Conservation (phyloP, 441 rosid genomes). For the Omphalea diandra region DNA sequence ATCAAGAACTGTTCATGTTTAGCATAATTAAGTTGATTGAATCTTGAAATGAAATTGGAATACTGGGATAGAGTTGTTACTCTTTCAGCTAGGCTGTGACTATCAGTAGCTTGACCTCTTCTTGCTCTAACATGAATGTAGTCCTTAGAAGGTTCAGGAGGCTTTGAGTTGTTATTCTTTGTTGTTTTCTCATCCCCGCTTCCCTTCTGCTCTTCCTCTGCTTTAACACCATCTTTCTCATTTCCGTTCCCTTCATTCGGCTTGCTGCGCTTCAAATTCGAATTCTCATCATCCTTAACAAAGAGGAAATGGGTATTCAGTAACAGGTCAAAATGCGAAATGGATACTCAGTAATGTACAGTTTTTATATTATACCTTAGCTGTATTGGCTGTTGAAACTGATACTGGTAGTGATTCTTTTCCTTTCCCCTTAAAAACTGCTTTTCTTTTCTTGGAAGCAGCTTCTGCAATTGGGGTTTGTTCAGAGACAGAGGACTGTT, state of each 20-base stretch:
- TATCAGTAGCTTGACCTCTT: constrained; percentile 97
- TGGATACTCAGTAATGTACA: too few species aligned
- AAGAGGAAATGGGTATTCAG: too few species aligned
- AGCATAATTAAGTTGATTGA: background rate
- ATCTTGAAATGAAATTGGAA: background rate
- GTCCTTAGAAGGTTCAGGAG: constrained; percentile 72
- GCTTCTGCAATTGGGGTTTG: constrained; percentile 37
- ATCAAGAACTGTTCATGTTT: too few species aligned
- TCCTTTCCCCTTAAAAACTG: constrained; percentile 46
- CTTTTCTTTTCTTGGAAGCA: constrained; percentile 66
- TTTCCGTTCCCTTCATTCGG: constrained; percentile 32
- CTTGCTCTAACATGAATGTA: constrained; percentile 95
- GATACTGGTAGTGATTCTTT: constrained; percentile 39
- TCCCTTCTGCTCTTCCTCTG: constrained; percentile 29
- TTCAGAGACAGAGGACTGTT: constrained; percentile 57
- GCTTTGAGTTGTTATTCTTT: constrained; percentile 50
- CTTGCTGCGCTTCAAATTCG: constrained; percentile 46
- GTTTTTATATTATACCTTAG: constrained; percentile 42
- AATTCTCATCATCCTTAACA: constrained; percentile 39
- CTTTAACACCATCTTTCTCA: constrained; percentile 22
- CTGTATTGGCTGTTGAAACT: constrained; percentile 33
- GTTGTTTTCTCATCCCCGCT: constrained; percentile 30
- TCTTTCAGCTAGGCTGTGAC: constrained; percentile 94
- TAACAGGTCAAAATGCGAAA: too few species aligned
- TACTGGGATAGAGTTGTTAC: constrained; percentile 31